These are phyloP conservation scores for Cucurbita pepo DNA, from an alignment of 306 rosid genomes.

Conservation along the genomic window DNA sequence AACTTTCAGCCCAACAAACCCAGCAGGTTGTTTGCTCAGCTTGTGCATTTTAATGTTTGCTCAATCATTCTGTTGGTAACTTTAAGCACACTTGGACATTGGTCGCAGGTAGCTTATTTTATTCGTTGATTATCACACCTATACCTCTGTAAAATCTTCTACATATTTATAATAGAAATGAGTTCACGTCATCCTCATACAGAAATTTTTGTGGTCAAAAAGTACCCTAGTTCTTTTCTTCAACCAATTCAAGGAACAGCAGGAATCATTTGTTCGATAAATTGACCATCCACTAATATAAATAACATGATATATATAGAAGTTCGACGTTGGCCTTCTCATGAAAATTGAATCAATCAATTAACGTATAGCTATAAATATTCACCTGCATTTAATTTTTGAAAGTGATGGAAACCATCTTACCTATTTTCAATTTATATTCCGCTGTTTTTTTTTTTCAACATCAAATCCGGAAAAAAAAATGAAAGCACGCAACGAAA, in stretches of 20 bases:
- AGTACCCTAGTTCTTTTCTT: not conserved
- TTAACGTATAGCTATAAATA: not conserved
- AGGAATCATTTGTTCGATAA: not conserved
- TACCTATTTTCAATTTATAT: not conserved
- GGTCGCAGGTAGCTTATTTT: not conserved
- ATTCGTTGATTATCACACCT: not conserved
- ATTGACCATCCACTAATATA: not conserved
- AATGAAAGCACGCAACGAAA: not conserved
- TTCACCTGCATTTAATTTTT: not conserved
- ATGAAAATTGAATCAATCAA: not conserved
- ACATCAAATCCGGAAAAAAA: not conserved
- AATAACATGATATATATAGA: not conserved
- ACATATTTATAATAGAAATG: not conserved
- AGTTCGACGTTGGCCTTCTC: not conserved
- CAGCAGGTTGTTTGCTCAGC: not conserved
- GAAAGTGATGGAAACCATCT: not conserved
- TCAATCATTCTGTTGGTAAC: not conserved
- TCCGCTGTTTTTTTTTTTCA: conserved; percentile 5
- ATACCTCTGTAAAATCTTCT: not conserved
- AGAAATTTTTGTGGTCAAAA: not conserved
- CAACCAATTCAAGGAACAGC: not conserved
- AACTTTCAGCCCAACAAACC: not conserved
- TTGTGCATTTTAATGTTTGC: not conserved
- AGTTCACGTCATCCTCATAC: not conserved
- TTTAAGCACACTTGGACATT: not conserved